Base-by-base conservation (phyloP, 768 basidiomycete genomes). In the Trametes elegans region DNA sequence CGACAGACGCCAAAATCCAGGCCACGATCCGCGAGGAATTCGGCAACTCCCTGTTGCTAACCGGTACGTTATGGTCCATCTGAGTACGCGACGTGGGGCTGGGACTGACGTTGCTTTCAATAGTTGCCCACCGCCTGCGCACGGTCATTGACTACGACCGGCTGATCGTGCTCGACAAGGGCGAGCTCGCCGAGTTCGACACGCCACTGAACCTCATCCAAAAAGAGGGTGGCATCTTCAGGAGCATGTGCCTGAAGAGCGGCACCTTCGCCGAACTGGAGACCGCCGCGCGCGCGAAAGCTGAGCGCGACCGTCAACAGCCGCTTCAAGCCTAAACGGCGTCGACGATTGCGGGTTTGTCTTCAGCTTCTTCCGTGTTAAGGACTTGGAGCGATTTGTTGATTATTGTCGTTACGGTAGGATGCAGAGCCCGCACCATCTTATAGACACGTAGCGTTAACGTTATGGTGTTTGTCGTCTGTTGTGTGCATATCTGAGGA, bases 1-100 rank as follows among this genome's bases (percentile, higher is more conserved):
- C 83, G 11, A 93, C 93, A 36, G 94, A 95, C 63, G 81, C 88
- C 7, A 93, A 93, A 72, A 96, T 96, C 52, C 93, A 96, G 66
- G 76, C 81, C 27, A 88, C 93, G 1, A 94, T 97, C 42, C 76
- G 93, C 6, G 85, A 88, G 61, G 90, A 96, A 63, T 96, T 96
- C 66, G 81, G 76, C 6, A 78, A 83, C 38, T 88, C 85, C 7
- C 72, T 93, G 36, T 68, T 93, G 39, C 67, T 94, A 43, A 91
- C 88, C 5, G 80, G 88, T 87, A 61, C 9, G 81, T 72, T 14
- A 67, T 66, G 11, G 18, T 28, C 19, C 14, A 24, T 14, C 10
- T 57, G 24, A 34, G 10, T 45, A 21, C 21, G 7, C 21, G 16
- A 5, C 21, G 41, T 7, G 32, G n/a, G n/a, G n/a, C 39, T 29